These are phyloP conservation scores for Fusarium citri DNA, from an alignment of 2,329 filamentous ascomycete genomes.

Conservation along the genomic window DNA sequence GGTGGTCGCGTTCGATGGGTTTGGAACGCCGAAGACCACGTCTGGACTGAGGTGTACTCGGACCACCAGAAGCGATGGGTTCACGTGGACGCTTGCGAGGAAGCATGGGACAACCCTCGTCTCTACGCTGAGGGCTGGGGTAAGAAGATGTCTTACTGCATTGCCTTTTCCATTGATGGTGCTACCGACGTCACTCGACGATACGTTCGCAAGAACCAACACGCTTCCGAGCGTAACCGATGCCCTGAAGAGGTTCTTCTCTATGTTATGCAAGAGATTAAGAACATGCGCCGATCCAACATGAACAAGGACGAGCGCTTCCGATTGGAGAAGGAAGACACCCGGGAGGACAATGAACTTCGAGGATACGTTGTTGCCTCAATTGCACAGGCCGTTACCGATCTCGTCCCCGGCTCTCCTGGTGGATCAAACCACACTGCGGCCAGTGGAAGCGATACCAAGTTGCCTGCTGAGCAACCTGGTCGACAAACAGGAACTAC, in stretches of 20 bases:
- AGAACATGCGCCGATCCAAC: slow-evolving; percentile 82
- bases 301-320: slow-evolving; percentile 88
- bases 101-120: slow-evolving; percentile 92
- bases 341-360: slow-evolving; percentile 79
- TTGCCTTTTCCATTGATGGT: slow-evolving; percentile 94
- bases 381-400: slow-evolving; percentile 78
- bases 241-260: slow-evolving; percentile 91
- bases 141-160: slow-evolving; percentile 96
- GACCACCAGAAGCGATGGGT: slow-evolving; percentile 94
- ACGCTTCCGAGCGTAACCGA: slow-evolving; percentile 79
- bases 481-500: slow-evolving; percentile 62
- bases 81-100: slow-evolving; percentile 96
- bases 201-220: slow-evolving; percentile 77
- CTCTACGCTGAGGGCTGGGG: slow-evolving; percentile 96
- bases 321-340: slow-evolving; percentile 82
- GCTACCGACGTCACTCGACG: slow-evolving; percentile 74
- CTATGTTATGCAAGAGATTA: slow-evolving; percentile 93
- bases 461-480: slow-evolving; percentile 71
- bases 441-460: slow-evolving; percentile 64
- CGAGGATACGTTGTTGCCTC: slow-evolving; percentile 78
- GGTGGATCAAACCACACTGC: slow-evolving; percentile 40
- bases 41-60: slow-evolving; percentile 98
- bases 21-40: slow-evolving; percentile 97
- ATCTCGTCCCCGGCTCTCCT: slow-evolving; percentile 66
- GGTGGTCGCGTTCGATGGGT: slow-evolving; percentile 95